These are phyloP conservation scores for Flaveria ramosissima DNA, from an alignment of 129 eudicot genomes.

Conservation along the genomic window DNA sequence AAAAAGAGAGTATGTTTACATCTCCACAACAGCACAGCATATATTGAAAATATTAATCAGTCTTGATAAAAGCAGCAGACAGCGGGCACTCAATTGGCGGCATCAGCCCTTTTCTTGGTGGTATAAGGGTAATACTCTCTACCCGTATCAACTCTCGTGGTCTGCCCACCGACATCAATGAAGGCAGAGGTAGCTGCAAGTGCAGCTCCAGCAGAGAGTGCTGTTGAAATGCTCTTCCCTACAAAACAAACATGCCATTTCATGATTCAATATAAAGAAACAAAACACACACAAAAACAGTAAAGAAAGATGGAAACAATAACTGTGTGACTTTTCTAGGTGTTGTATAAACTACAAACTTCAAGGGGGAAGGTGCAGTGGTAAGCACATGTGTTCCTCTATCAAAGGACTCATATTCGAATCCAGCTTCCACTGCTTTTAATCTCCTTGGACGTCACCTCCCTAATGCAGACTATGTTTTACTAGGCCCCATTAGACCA, in stretches of 20 bases:
- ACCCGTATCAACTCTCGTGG: constrained; percentile 80
- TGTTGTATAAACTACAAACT: too few relatives aligned
- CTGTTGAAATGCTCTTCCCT: constrained; percentile 83
- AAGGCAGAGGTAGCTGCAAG: constrained; percentile 77
- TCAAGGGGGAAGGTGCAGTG: too few relatives aligned
- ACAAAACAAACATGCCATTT: constrained; percentile 7
- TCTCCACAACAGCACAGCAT: constrained; percentile 37
- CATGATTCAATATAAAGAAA: neutral
- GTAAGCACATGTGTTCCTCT: too few relatives aligned
- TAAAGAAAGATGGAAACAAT: too few relatives aligned
- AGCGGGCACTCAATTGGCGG: constrained; percentile 37
- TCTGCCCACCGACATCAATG: constrained; percentile 82
- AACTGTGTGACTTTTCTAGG: too few relatives aligned
- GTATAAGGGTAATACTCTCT: constrained; percentile 93
- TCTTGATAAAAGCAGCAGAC: constrained; percentile 24
- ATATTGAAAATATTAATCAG: constrained; percentile 19
- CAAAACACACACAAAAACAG: neutral
- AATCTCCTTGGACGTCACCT: too few relatives aligned
- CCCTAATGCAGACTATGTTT: too few relatives aligned
- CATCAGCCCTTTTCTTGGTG: constrained; percentile 73
- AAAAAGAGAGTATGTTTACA: constrained; percentile 24
- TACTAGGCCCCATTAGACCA: too few relatives aligned
- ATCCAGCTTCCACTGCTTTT: too few relatives aligned
- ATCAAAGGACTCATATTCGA: too few relatives aligned
- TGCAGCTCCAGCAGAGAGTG: constrained; percentile 89